Conservation (phyloP, 768 basidiomycete genomes). For the Galerina sulciceps region DNA sequence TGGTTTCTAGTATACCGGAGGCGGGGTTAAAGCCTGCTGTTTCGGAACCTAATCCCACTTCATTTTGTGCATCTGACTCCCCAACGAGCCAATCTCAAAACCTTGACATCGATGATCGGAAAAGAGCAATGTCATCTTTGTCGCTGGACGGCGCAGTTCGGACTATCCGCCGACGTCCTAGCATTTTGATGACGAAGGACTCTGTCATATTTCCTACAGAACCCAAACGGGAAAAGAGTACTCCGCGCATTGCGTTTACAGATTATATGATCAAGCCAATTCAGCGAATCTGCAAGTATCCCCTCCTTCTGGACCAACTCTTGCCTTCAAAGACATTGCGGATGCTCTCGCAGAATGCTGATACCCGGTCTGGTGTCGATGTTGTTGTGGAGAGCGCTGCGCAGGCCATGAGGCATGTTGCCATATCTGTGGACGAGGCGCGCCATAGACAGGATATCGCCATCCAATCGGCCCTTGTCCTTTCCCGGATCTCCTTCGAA, state of each 20-base stretch:
- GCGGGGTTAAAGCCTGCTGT: slow-evolving; percentile 19
- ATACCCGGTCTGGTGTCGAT: slow-evolving; percentile 38
- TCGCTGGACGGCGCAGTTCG: slow-evolving; percentile 52
- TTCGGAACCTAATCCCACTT: slow-evolving; percentile 25
- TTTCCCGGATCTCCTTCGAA: slow-evolving; percentile 61
- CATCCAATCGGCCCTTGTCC: slow-evolving; percentile 68
- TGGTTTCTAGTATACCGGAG: slow-evolving; percentile 46
- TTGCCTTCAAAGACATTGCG: slow-evolving; percentile 36
- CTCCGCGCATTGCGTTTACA: slow-evolving; percentile 59
- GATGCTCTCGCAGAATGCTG: slow-evolving; percentile 21
- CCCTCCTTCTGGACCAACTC: slow-evolving; percentile 83
- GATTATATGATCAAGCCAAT: slow-evolving; percentile 98
- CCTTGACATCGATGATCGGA: slow-evolving; percentile 31
- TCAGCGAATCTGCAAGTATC: slow-evolving; percentile 95
- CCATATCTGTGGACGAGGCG: slow-evolving; percentile 82
- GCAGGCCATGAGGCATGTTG: slow-evolving; percentile 76
- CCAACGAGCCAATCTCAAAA: slow-evolving; percentile 15
- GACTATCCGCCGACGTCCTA: slow-evolving; percentile 38
- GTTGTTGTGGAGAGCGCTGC: slow-evolving; percentile 57
- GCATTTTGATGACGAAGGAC: slow-evolving; percentile 36
- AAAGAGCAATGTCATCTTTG: slow-evolving; percentile 52
- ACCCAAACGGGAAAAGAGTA: slow-evolving; percentile 30
- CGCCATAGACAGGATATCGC: slow-evolving; percentile 66
- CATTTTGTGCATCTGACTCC: slow-evolving; percentile 22
- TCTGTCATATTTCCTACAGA: slow-evolving; percentile 24